Percentiles rank a stretch among this genome's conserved stretches.
phyloP scores from a whole-genome alignment of 2,329 filamentous ascomycete species.

The Fusarium heterosporum region DNA sequence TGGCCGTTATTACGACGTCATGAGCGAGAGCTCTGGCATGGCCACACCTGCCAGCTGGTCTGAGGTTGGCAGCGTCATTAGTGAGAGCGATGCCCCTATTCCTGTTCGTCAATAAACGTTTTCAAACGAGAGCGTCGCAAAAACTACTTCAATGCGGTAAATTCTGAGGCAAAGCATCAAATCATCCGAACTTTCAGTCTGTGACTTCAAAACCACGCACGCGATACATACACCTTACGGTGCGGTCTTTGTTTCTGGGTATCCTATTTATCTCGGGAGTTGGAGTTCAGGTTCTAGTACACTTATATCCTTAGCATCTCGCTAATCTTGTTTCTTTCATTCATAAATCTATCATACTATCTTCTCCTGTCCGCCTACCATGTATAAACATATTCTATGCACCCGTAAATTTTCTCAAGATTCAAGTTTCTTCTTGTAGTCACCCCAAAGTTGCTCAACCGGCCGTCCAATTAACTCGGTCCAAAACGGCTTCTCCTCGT shows the following conservation, averaged over 20 bases:
- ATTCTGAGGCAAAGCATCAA: neutral
- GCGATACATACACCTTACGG: slow-evolving; percentile 17
- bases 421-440: slow-evolving; percentile 66
- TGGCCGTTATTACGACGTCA: slow-evolving; percentile 62
- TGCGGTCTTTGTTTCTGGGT: slow-evolving; percentile 3
- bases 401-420: slow-evolving; percentile 3
- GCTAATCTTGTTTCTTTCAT: slow-evolving; percentile 28
- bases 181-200: neutral
- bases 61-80: slow-evolving; percentile 72
- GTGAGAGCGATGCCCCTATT: slow-evolving; percentile 61
- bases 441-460: slow-evolving; percentile 78
- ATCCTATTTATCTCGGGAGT: slow-evolving; percentile 29
- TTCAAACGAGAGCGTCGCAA: neutral
- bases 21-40: slow-evolving; percentile 71
- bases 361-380: neutral
- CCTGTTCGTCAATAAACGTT: slow-evolving; percentile 49
- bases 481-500: slow-evolving; percentile 77
- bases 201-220: slow-evolving; percentile 13
- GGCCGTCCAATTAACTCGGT: slow-evolving; percentile 72
- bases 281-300: slow-evolving; percentile 33
- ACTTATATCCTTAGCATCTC: slow-evolving; percentile 40
- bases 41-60: slow-evolving; percentile 73
- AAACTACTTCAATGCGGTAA: neutral
- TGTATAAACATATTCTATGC: slow-evolving; percentile 9
- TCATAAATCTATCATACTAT: slow-evolving; percentile 10